Conservation (phyloP, 2,329 filamentous ascomycete genomes). For the Erysiphe pisi region DNA sequence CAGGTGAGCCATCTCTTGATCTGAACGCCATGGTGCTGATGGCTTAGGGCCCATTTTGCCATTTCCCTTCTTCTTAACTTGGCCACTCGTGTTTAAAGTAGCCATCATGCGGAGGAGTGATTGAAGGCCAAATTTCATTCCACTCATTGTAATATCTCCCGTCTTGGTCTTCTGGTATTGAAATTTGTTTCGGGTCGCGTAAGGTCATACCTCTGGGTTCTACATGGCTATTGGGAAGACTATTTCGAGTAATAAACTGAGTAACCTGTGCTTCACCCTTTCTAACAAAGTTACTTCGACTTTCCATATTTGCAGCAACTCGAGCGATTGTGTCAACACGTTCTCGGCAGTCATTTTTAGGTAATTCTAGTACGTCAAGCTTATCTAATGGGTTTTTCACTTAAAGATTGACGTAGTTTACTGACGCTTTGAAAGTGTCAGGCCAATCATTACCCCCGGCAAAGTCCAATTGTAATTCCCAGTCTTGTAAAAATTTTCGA, state of each 20-base stretch:
- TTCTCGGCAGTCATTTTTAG: no score
- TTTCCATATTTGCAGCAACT: no score
- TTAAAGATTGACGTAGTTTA: no score
- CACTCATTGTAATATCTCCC: not conserved
- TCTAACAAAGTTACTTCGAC: no score
- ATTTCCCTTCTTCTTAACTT: not conserved
- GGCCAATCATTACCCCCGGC: not conserved
- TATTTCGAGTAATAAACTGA: not conserved
- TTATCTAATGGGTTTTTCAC: no score
- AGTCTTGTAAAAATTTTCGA: conserved; percentile 6
- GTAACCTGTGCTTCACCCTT: no score
- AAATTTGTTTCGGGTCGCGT: not conserved
- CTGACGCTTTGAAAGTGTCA: not conserved
- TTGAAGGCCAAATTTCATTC: not conserved
- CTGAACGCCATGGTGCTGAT: no score
- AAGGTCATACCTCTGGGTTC: not conserved
- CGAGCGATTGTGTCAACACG: no score
- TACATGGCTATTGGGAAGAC: not conserved
- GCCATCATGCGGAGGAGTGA: not conserved
- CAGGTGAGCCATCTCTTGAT: no score
- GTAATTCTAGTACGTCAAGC: no score
- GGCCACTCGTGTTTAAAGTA: not conserved
- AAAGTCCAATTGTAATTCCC: not conserved
- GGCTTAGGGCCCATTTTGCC: no score
- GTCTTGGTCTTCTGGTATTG: not conserved